These are phyloP conservation scores for Betula pendula DNA, from an alignment of 306 rosid species.

Conservation along the genomic window DNA sequence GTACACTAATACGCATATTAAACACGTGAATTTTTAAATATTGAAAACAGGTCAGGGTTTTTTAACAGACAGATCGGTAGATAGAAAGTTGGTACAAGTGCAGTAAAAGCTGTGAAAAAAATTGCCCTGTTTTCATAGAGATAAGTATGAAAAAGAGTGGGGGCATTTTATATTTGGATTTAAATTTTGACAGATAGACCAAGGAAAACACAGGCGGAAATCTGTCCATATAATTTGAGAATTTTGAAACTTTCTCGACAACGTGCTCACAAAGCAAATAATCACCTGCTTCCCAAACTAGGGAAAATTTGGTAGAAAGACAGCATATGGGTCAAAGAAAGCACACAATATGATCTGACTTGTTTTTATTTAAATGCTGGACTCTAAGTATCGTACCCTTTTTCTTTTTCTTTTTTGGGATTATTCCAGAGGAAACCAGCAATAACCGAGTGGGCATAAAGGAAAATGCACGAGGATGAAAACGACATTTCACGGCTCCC, in stretches of 20 bases:
- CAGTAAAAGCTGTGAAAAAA: too few relatives aligned
- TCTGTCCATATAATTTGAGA: too few relatives aligned
- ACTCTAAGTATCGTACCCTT: neutral
- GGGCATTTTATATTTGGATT: too few relatives aligned
- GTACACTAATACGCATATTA: too few relatives aligned
- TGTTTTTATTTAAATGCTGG: neutral
- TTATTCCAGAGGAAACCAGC: conserved; percentile 1
- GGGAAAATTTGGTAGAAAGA: neutral
- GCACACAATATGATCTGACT: neutral
- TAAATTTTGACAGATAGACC: too few relatives aligned
- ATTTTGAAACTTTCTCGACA: neutral
- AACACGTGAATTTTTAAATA: too few relatives aligned
- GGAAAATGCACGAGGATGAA: conserved; percentile 14
- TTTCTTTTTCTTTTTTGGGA: neutral
- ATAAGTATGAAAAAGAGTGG: too few relatives aligned
- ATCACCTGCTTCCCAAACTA: neutral
- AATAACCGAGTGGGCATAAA: neutral
- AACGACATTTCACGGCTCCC: conserved; percentile 4
- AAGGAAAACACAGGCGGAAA: neutral
- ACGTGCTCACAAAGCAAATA: neutral
- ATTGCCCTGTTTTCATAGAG: too few relatives aligned
- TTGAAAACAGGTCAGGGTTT: too few relatives aligned
- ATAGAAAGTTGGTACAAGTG: too few relatives aligned
- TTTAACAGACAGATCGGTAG: too few relatives aligned
- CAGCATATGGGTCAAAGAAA: neutral